Evolutionary conservation across 768 basidiomycete genomes (phyloP).

Genomic region (Galerina marginata): DNA sequence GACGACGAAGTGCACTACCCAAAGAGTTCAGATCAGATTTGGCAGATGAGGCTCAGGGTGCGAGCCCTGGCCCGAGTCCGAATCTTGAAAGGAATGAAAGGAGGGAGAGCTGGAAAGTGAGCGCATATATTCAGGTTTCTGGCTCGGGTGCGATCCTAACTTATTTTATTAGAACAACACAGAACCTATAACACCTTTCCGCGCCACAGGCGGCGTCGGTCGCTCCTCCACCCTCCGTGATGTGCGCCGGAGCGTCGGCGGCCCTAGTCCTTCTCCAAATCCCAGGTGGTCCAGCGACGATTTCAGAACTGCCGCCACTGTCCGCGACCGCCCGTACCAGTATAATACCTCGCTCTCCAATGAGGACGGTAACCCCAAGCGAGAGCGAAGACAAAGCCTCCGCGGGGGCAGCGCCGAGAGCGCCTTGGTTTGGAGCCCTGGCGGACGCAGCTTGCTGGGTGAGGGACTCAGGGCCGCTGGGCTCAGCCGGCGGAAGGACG

Average conservation of each 20-base stretch:
- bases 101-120: constrained; percentile 24
- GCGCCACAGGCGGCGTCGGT: constrained; percentile 20
- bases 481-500: constrained; percentile 45
- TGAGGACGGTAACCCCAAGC: constrained; percentile 17
- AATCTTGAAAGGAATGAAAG: constrained; percentile 6
- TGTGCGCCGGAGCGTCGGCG: constrained; percentile 14
- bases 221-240: constrained; percentile 37
- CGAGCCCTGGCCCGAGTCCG: constrained; percentile 11
- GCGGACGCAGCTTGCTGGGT: constrained; percentile 61
- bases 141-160: background rate
- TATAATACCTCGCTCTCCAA: constrained; percentile 14
- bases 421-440: constrained; percentile 47
- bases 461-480: constrained; percentile 78
- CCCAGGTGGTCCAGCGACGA: constrained; percentile 34
- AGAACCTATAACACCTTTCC: constrained; percentile 48
- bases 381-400: constrained; percentile 58
- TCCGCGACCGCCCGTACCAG: constrained; percentile 6
- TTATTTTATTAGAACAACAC: constrained; percentile 27
- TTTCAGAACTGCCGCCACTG: constrained; percentile 25
- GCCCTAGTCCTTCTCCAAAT: constrained; percentile 8
- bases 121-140: constrained; percentile 23
- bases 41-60: constrained; percentile 6
- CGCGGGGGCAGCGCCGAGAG: constrained; percentile 78
- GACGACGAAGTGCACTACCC: constrained; percentile 48
- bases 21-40: constrained; percentile 45